Conservation (phyloP, 257 asterid species). For the Lantana camara region DNA sequence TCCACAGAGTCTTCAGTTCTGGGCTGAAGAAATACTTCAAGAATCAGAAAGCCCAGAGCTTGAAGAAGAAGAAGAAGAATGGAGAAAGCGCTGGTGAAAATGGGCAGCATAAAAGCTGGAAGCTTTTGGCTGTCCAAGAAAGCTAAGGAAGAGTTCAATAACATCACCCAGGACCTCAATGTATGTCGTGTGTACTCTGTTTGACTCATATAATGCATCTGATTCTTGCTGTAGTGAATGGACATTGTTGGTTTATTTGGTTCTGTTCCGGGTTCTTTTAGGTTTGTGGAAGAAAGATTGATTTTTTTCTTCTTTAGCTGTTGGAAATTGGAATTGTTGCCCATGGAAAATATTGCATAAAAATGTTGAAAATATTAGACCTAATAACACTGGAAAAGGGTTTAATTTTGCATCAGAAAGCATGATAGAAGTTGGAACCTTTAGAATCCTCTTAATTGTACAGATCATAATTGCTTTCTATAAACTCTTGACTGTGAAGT, state of each 20-base stretch:
- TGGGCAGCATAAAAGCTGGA: conserved; percentile 72
- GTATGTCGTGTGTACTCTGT: conserved; percentile 36
- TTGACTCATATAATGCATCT: neutral
- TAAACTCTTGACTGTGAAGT: neutral
- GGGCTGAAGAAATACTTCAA: neutral
- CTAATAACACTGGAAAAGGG: neutral
- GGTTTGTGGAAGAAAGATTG: no score
- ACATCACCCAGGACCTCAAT: conserved; percentile 60
- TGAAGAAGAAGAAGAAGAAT: conserved; percentile 25
- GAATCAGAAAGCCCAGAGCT: conserved; percentile 17
- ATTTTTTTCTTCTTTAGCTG: neutral
- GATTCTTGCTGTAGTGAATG: conserved; percentile 4
- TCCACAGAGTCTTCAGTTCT: neutral
- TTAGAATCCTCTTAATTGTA: no score
- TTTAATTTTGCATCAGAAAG: neutral
- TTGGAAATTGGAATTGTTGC: neutral
- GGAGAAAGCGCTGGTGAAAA: conserved; percentile 67
- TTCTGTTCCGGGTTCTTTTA: neutral
- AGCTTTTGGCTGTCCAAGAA: conserved; percentile 77
- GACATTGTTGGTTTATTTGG: neutral
- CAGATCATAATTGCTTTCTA: neutral
- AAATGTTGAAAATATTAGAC: neutral
- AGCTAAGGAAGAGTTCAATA: conserved; percentile 69
- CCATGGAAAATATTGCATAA: neutral
- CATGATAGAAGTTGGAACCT: neutral